Base-by-base conservation (phyloP, 2,329 filamentous ascomycete genomes). In the Sporothrix curviconia region DNA sequence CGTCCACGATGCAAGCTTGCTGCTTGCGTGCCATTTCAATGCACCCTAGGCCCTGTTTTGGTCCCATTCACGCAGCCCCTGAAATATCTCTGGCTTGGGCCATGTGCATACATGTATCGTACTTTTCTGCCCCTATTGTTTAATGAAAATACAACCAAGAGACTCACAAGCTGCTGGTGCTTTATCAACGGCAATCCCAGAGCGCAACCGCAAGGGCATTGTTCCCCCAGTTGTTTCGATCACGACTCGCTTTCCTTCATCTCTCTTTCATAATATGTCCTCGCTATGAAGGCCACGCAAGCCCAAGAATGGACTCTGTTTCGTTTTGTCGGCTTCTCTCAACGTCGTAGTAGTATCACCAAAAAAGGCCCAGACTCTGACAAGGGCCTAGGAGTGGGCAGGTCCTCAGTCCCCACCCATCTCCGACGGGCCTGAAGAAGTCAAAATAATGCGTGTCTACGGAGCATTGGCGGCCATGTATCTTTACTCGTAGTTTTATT, bases 231-330 rank as follows among this genome's bases (percentile, higher is more conserved):
- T n/a, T n/a, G n/a, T n/a, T n/a, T n/a, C n/a, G n/a, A n/a, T n/a
- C 17, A 50, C 12, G 5, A 34, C 17, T 50, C 17, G 5, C 11
- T 12, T 3, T 25, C 30, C 17, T 17, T 4, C 46, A 24, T 25
- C 32, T 12, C 47, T 25, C 32, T 50, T n/a, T 32, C 39, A 11
- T 3, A 14, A 25, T 50, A 34, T 19, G 32, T 14, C 47, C 47
- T 37, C n/a, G 24, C 37, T 22, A 37, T 24, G 22, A n/a, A 37
- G 22, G 22, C n/a, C 49, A 34, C 49, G 49, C 34, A 39, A 51
- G 34, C 47, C 49, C 49, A 25, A 39, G 22, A 28, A 51, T 39
- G 28, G 49, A 51, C 19, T 25, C 49, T 40, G 49, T 39, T 51
- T 51, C 34, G 49, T 51, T 39, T 51, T 51, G 49, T 17, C 34